Conservation (phyloP, 768 basidiomycete species). For the Pleurotus salmoneostramineus region DNA sequence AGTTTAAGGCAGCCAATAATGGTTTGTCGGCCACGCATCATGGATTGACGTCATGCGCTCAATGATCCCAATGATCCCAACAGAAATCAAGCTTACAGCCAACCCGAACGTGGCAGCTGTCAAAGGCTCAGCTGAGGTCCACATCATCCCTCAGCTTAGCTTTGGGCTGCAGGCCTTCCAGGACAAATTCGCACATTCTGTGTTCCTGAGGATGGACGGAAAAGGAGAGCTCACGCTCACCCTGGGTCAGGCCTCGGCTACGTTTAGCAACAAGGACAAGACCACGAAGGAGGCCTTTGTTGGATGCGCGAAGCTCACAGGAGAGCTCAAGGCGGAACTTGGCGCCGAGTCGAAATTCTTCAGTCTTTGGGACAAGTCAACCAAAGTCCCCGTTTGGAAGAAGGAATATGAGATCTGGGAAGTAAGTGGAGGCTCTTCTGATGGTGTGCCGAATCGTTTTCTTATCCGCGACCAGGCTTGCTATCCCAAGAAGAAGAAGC, state of each 20-base stretch:
- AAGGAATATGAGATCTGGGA: constrained; percentile 7
- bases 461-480: not conserved
- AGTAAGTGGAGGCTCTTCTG: not conserved
- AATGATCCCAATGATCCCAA: not conserved
- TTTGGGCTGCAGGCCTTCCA: not conserved
- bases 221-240: constrained; percentile 5
- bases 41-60: not conserved
- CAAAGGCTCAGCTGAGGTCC: constrained; percentile 5
- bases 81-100: constrained; percentile 5
- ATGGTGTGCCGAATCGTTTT: not conserved
- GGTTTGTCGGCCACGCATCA: not conserved
- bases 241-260: not conserved
- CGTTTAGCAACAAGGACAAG: constrained; percentile 3
- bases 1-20: constrained; percentile 2
- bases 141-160: constrained; percentile 5
- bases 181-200: not conserved
- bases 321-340: constrained; percentile 3
- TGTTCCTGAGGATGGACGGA: constrained; percentile 4
- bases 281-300: constrained; percentile 4
- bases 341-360: constrained; percentile 3
- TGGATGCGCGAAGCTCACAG: constrained; percentile 4
- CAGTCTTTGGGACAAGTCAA: constrained; percentile 6
- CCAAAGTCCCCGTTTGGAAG: constrained; percentile 3
- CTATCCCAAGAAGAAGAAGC: constrained; percentile 6
- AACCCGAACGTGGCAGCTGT: constrained; percentile 1